A percentile compares a stretch with the other conserved stretches of the same genome.
phyloP scores from a whole-genome alignment of 2,329 filamentous ascomycete species.

The Nakataea oryzae region DNA sequence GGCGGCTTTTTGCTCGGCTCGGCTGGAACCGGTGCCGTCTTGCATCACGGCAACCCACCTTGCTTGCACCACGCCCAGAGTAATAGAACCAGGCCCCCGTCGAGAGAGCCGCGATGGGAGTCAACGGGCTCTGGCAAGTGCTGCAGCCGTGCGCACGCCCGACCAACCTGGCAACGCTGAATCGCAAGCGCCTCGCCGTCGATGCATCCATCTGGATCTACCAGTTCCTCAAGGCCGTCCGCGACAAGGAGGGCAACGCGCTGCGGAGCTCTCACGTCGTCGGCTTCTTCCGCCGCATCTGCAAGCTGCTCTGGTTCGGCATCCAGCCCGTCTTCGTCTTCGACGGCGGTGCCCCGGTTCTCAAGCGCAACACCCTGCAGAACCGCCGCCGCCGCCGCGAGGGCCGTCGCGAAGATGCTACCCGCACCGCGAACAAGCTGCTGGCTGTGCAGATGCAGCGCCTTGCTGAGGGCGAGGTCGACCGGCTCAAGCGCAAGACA shows the following conservation, averaged over 20 bases:
- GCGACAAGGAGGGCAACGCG: conserved; percentile 96
- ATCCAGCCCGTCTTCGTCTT: conserved; percentile 97
- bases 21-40: too few species aligned
- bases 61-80: neutral
- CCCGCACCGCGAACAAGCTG: conserved; percentile 80
- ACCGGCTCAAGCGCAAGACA: conserved; percentile 38
- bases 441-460: conserved; percentile 92
- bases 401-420: conserved; percentile 85
- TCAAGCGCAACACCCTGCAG: conserved; percentile 87
- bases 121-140: conserved; percentile 95
- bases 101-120: conserved; percentile 63
- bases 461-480: conserved; percentile 70
- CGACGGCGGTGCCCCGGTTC: conserved; percentile 81
- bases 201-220: conserved; percentile 99
- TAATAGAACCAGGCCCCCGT: neutral
- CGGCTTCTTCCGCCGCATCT: conserved; percentile 96
- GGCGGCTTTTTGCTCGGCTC: too few species aligned
- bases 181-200: conserved; percentile 90
- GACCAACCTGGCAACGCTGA: conserved; percentile 91
- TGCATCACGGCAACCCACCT: neutral
- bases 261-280: conserved; percentile 92
- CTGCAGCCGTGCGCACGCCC: conserved; percentile 90
- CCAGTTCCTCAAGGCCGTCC: conserved; percentile 96
- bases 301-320: conserved; percentile 92
- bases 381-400: conserved; percentile 71